These are phyloP conservation scores for Nigrograna mackinnonii DNA, from an alignment of 2,329 filamentous ascomycete species.

Conservation along the genomic window DNA sequence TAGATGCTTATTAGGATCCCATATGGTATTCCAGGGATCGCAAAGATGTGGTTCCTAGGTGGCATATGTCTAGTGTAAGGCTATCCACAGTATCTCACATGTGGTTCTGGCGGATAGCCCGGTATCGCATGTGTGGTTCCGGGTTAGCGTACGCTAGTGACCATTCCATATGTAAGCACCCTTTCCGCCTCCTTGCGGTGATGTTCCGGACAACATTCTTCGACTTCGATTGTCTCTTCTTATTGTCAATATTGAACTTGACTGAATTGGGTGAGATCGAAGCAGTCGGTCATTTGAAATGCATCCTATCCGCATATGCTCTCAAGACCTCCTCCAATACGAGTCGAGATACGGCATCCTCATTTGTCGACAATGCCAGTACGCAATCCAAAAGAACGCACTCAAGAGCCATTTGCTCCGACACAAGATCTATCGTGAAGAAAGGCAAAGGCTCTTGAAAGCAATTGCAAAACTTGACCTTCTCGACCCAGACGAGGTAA, in stretches of 20 bases:
- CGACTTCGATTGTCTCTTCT: background rate
- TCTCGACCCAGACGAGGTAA: slow-evolving; percentile 34
- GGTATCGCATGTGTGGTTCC: background rate
- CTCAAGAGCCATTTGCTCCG: slow-evolving; percentile 41
- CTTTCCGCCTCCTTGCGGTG: background rate
- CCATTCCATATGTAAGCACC: background rate
- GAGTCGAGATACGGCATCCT: slow-evolving; percentile 26
- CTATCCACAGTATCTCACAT: too few relatives aligned
- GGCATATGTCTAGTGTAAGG: too few relatives aligned
- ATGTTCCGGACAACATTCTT: too few relatives aligned
- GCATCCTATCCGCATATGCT: slow-evolving; percentile 12
- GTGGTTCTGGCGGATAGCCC: too few relatives aligned
- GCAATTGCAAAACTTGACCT: slow-evolving; percentile 27
- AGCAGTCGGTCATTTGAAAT: slow-evolving; percentile 2
- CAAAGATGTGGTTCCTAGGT: too few relatives aligned
- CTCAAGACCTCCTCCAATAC: slow-evolving; percentile 22
- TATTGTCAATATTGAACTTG: background rate
- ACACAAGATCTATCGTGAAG: slow-evolving; percentile 42
- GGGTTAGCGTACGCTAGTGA: background rate
- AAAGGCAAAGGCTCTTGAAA: slow-evolving; percentile 28
- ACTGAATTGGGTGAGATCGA: background rate
- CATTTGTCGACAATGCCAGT: slow-evolving; percentile 41
- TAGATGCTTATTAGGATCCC: too few relatives aligned
- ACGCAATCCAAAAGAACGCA: slow-evolving; percentile 43
- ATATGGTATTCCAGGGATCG: too few relatives aligned